phyloP scores from a whole-genome alignment of 768 basidiomycete species.

The Chalciporus chontae region DNA sequence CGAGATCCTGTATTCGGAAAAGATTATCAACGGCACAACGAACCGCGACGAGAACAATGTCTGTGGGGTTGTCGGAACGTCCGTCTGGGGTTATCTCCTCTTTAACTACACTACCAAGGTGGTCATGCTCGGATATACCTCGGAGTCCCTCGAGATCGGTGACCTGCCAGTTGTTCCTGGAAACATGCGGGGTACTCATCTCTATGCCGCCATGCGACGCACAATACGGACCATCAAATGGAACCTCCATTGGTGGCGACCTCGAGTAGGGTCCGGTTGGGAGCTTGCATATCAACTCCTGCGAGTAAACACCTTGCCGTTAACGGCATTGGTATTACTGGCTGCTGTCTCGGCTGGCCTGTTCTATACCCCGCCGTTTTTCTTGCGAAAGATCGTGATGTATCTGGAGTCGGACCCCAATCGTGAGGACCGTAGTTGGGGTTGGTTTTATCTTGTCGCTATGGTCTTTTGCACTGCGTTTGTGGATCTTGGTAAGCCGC shows the following conservation, averaged over 20 bases:
- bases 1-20: constrained; percentile 72
- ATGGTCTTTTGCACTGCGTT: constrained; percentile 45
- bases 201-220: constrained; percentile 63
- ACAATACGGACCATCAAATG: constrained; percentile 51
- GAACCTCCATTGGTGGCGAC: constrained; percentile 54
- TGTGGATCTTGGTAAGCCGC: constrained; percentile 39
- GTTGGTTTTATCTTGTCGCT: constrained; percentile 64
- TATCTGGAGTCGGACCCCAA: constrained; percentile 65
- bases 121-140: constrained; percentile 74
- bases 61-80: constrained; percentile 52
- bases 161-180: constrained; percentile 82
- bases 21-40: constrained; percentile 55
- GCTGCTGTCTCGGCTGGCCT: constrained; percentile 56
- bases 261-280: constrained; percentile 62
- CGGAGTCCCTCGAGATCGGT: constrained; percentile 76
- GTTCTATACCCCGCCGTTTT: constrained; percentile 63
- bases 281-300: constrained; percentile 58
- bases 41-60: constrained; percentile 74
- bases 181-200: constrained; percentile 61
- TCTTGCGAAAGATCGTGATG: constrained; percentile 54
- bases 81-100: constrained; percentile 47
- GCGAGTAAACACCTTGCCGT: constrained; percentile 45
- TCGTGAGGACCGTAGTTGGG: constrained; percentile 60
- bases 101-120: constrained; percentile 90
- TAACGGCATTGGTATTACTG: constrained; percentile 44